Conservation (phyloP, 306 rosid species). For the Dicorynia guianensis region DNA sequence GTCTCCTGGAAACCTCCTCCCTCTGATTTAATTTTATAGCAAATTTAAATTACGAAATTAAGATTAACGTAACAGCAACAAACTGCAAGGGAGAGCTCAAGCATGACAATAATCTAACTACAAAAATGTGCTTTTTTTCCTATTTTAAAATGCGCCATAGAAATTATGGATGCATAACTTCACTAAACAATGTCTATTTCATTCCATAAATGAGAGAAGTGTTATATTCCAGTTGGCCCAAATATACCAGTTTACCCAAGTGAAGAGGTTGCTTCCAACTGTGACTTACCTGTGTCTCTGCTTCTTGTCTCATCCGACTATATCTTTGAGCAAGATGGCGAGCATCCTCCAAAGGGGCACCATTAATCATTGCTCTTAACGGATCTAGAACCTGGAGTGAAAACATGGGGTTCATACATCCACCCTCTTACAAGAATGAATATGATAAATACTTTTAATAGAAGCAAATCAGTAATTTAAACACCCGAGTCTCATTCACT, state of each 20-base stretch:
- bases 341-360: constrained; percentile 98
- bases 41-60: constrained; percentile 39
- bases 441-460: neutral
- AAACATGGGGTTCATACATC: constrained; percentile 39
- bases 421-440: constrained; percentile 29
- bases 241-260: constrained; percentile 8
- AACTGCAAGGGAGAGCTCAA: constrained; percentile 20
- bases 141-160: constrained; percentile 11
- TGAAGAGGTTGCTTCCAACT: constrained; percentile 23
- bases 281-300: constrained; percentile 74
- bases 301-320: constrained; percentile 97
- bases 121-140: constrained; percentile 11
- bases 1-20: constrained; percentile 79
- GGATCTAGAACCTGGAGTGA: constrained; percentile 87
- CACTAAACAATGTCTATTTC: neutral
- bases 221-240: constrained; percentile 11
- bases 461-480: constrained; percentile 7
- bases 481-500: constrained; percentile 8
- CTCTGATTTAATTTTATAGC: constrained; percentile 62
- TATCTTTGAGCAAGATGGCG: constrained; percentile 98
- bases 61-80: constrained; percentile 22
- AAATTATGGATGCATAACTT: neutral
- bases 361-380: constrained; percentile 82
- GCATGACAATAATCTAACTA: constrained; percentile 12
- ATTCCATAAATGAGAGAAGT: constrained; percentile 8